Conservation (phyloP, 2,329 filamentous ascomycete genomes). For the Cladosporium oxysporum region DNA sequence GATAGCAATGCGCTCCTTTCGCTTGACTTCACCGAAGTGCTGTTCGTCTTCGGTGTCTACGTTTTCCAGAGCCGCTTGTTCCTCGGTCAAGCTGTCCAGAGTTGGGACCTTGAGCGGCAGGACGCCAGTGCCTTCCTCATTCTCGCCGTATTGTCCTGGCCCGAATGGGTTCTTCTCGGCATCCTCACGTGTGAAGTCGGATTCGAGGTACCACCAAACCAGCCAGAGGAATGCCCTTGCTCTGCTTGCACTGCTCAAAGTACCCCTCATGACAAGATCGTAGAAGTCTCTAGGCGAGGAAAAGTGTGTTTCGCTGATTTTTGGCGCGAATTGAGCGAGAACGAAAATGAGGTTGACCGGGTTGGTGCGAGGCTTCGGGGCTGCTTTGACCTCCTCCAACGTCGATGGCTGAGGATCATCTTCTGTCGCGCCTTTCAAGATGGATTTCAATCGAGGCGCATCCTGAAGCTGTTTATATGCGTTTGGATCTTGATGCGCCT, state of each 20-base stretch:
- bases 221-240: conserved; percentile 92
- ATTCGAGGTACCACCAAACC: conserved; percentile 99
- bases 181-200: conserved; percentile 85
- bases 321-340: conserved; percentile 83
- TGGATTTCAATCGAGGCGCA: conserved; percentile 92
- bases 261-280: conserved; percentile 90
- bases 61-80: conserved; percentile 69
- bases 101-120: conserved; percentile 62
- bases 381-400: conserved; percentile 75
- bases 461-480: conserved; percentile 98
- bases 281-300: conserved; percentile 85
- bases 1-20: conserved; percentile 70
- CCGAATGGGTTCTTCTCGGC: conserved; percentile 92
- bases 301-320: conserved; percentile 92
- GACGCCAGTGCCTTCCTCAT: conserved; percentile 42
- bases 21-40: conserved; percentile 70
- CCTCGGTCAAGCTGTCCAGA: conserved; percentile 64
- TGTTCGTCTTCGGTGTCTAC: conserved; percentile 71
- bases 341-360: conserved; percentile 97
- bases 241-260: conserved; percentile 77
- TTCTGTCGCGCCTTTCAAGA: conserved; percentile 93
- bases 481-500: conserved; percentile 90
- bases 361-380: conserved; percentile 77
- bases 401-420: conserved; percentile 82
- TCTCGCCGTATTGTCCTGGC: conserved; percentile 48